Percentiles rank a stretch among this genome's conserved stretches.
Evolutionary conservation across 352 stramenopile genomes (phyloP).

Genomic region (Phytopythium sindhum): DNA sequence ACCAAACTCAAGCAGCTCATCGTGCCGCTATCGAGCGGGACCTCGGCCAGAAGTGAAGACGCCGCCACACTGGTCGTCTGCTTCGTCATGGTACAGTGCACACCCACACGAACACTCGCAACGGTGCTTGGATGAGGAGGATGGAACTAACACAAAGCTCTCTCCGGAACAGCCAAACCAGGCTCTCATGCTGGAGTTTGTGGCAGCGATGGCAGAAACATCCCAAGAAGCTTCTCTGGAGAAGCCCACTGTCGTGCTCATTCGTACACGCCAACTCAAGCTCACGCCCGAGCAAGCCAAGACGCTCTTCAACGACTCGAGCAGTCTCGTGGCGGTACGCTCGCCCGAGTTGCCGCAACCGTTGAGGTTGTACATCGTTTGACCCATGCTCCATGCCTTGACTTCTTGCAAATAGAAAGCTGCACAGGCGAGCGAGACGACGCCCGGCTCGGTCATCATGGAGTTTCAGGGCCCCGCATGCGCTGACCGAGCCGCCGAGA

Average conservation of each 20-base stretch:
- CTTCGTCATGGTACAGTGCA: conserved; percentile 27
- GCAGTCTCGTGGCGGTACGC: conserved; percentile 14
- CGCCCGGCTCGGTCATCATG: conserved; percentile 46
- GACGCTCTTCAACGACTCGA: conserved; percentile 23
- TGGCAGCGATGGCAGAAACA: conserved; percentile 21
- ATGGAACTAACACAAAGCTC: neutral
- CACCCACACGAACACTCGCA: too few species aligned
- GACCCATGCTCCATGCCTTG: neutral
- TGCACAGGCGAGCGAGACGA: conserved; percentile 19
- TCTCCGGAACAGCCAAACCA: conserved; percentile 25
- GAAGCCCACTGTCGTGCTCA: conserved; percentile 19
- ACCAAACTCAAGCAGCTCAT: conserved; percentile 35
- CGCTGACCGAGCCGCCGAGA: conserved; percentile 14
- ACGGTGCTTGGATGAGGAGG: neutral
- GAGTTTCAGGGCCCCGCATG: conserved; percentile 43
- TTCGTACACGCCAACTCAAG: conserved; percentile 52
- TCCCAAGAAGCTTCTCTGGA: conserved; percentile 1
- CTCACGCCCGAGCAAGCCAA: conserved; percentile 34
- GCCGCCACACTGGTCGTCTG: conserved; percentile 31
- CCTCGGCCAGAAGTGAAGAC: conserved; percentile 25
- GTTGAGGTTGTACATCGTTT: neutral
- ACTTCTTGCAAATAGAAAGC: conserved; percentile 24
- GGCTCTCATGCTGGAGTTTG: conserved; percentile 47
- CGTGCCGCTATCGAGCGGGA: conserved; percentile 46
- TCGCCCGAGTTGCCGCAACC: neutral